These are phyloP conservation scores for Galerina sulciceps DNA, from an alignment of 768 basidiomycete species.

Conservation along the genomic window DNA sequence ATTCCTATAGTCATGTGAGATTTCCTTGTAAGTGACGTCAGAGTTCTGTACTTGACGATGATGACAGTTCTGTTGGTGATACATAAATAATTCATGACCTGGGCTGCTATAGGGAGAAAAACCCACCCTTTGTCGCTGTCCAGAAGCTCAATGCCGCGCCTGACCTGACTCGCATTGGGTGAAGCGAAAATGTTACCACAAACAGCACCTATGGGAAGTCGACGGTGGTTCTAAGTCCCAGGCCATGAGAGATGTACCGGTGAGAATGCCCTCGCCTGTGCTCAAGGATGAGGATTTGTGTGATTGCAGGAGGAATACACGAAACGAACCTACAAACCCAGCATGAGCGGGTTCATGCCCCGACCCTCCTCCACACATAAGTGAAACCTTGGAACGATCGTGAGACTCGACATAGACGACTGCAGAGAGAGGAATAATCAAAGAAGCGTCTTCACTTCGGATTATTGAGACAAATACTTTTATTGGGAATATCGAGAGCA, in stretches of 20 bases:
- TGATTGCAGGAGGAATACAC: background rate
- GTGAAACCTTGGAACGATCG: slow-evolving; percentile 69
- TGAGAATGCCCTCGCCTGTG: slow-evolving; percentile 76
- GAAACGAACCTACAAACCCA: slow-evolving; percentile 77
- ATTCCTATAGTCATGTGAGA: slow-evolving; percentile 51
- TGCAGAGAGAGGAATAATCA: slow-evolving; percentile 28
- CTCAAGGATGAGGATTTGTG: background rate
- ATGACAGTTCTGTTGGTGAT: slow-evolving; percentile 64
- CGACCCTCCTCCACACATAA: slow-evolving; percentile 84
- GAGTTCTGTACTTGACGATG: slow-evolving; percentile 69
- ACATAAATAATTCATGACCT: background rate
- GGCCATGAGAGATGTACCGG: slow-evolving; percentile 44
- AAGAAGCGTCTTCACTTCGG: background rate
- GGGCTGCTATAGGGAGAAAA: background rate
- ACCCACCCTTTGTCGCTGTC: slow-evolving; percentile 73
- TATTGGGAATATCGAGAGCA: slow-evolving; percentile 69
- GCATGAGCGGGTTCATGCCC: slow-evolving; percentile 94
- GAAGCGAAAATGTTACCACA: slow-evolving; percentile 91
- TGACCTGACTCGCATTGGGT: slow-evolving; percentile 85
- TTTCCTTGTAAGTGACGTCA: background rate
- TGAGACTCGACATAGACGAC: slow-evolving; percentile 65
- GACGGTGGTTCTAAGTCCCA: background rate
- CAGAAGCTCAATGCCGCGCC: slow-evolving; percentile 77
- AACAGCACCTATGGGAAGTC: slow-evolving; percentile 57
- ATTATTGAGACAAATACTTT: slow-evolving; percentile 49